Conservation (phyloP, 208 protist species). For the Naegleria gruberi region DNA sequence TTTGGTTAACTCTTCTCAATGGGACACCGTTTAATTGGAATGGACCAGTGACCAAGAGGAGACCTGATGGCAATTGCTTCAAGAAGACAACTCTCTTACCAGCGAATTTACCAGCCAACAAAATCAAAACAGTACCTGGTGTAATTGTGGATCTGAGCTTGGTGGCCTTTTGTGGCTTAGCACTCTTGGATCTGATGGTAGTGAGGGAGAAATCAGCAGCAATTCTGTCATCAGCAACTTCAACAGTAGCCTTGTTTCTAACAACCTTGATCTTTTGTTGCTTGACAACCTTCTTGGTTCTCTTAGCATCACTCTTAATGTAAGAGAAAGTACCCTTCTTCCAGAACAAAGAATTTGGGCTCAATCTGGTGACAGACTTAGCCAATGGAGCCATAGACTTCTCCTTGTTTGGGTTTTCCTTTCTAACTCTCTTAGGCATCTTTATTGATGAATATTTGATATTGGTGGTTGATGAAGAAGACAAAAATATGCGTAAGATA, state of each 20-base stretch:
- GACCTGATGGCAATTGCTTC: slow-evolving; percentile 89
- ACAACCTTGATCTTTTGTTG: not conserved
- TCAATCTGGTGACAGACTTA: not conserved
- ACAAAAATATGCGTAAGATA: too few species aligned
- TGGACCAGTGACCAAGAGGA: slow-evolving; percentile 90
- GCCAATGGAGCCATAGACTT: not conserved
- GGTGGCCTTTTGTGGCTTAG: not conserved
- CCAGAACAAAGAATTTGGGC: not conserved
- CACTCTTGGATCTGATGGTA: not conserved
- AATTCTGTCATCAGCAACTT: not conserved
- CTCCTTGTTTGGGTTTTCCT: not conserved
- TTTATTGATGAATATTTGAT: not conserved
- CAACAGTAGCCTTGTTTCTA: not conserved
- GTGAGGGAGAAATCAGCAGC: not conserved
- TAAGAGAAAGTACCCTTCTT: not conserved
- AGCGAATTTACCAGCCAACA: slow-evolving; percentile 90
- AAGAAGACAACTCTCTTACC: slow-evolving; percentile 94
- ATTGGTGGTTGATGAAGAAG: not conserved
- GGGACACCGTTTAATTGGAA: slow-evolving; percentile 93
- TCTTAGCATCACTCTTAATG: not conserved
- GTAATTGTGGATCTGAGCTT: slow-evolving; percentile 44
- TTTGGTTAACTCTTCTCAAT: slow-evolving; percentile 89
- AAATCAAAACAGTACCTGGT: slow-evolving; percentile 84
- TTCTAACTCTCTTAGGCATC: not conserved
- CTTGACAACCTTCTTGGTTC: not conserved